Evolutionary conservation across 768 basidiomycete genomes (phyloP), one percentile per base, ranked within the genome.

Genomic region (Xerocomus potaroensis): DNA sequence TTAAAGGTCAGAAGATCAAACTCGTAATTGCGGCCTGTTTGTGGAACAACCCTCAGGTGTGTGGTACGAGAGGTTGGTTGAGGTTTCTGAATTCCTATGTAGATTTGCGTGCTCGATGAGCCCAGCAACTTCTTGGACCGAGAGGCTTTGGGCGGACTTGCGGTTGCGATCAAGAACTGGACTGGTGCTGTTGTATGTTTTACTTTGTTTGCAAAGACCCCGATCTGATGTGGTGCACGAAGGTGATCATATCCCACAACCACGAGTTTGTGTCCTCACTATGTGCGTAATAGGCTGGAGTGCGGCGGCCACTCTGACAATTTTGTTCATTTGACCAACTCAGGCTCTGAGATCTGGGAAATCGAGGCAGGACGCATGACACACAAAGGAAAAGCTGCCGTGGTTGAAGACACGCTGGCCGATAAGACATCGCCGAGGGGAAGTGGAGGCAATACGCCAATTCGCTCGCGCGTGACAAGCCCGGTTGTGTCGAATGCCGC

Each of bases 51-150:
- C 91, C 91, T 14, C 91, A 95, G 75, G 83, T 89, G 60, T 48
- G 69, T 62, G 39, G 27, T 23, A 5, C 33, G 27, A 35, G 15
- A 30, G 14, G 8, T 14, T 49, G 23, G 35, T 44, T 53, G 40
- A 52, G 47, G 24, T 16, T 53, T 35, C 19, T 41, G 79, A 78
- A 23, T 16, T 53, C 36, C 18, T 41, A 79, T 78, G 83, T 85
- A 55, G 60, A 53, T 61, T 31, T 87, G 86, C 61, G 71, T 88
- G 12, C 77, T 91, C 27, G 91, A 93, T 64, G 90, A 92, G 67
- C 91, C 91, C 29, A 95, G 90, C 64, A 97, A 98, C 71, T 97
- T 97, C 77, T 79, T 97, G 73, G 93, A 96, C 66, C 84, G 94
- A 54, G 94, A 97, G 66, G 92, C 93, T 18, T 74, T 97, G 16